Base-by-base conservation (phyloP, 257 asterid genomes). In the Pogostemon cablin region DNA sequence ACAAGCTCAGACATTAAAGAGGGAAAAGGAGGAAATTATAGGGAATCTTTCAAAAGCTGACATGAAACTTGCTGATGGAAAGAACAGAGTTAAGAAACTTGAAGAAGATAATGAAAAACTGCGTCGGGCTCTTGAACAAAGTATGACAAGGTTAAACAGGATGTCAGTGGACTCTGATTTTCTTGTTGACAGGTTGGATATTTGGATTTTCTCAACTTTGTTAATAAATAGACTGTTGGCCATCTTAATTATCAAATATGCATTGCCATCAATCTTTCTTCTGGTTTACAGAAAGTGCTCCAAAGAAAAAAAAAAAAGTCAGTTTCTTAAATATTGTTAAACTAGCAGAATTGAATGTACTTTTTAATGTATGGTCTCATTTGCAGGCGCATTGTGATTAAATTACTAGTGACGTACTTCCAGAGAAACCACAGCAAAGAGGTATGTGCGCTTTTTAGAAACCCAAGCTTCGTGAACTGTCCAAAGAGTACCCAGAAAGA, bases 341-440 rank as follows among this genome's bases (percentile, higher is more conserved):
- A 20, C 9, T 68, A 65, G 46, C 15, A 10, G 62, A 40, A 11
- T 4, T n/a, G 11, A 37, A 11, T 40, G 37, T 35, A 25, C 43
- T 56, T 41, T 67, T 40, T 62, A 58, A 40, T 44, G 57, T 42
- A 9, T 63, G 59, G 53, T 58, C 65, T 58, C 62, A 65, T 80
- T 68, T 75, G 80, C 95, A 95, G 98, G 95, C 98, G 97, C 77
- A 95, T 91, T 64, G 99, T 95, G 80, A 90, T 95, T 80, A 95
- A 95, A 73, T 81, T 95, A 81, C 83, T 91, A 77, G 97, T 86
- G 83, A 95, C 99, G 3, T 95, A 91, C 82, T 95, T 95, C 79
- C 98, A 91, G 87, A 86, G 91, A 83, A 91, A 91, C 81, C 97
- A 95, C 83, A 95, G 97, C 86, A 91, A 87, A 85, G 98, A 95